These are phyloP conservation scores for Umbelopsis ramanniana DNA, from an alignment of 192 early-diverging fungal genomes.

Conservation along the genomic window DNA sequence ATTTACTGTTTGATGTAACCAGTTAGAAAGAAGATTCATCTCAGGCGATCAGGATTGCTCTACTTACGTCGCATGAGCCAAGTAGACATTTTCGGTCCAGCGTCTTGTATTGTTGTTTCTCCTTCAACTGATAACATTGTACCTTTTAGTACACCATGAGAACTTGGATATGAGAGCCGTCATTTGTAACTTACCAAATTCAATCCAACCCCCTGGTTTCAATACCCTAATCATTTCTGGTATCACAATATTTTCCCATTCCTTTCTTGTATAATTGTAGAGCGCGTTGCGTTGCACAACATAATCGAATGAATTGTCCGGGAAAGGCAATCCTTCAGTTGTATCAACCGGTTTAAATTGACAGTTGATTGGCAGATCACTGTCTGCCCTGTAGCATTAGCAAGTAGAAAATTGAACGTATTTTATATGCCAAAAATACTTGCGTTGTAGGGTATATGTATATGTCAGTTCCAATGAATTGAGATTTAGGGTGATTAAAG, in stretches of 20 bases:
- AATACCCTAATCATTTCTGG: conserved; percentile 37
- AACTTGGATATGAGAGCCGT: background rate
- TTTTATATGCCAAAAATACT: background rate
- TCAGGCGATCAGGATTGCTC: background rate
- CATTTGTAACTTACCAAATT: conserved; percentile 21
- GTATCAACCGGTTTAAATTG: conserved; percentile 49
- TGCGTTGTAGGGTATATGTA: conserved; percentile 40
- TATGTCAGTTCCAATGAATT: conserved; percentile 42
- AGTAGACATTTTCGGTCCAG: conserved; percentile 39
- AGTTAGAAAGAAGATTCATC: background rate
- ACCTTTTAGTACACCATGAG: background rate
- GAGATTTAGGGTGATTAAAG: conserved; percentile 32
- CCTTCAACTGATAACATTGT: conserved; percentile 23
- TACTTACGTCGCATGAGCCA: conserved; percentile 41
- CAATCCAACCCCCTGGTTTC: conserved; percentile 41
- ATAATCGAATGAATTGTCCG: conserved; percentile 41
- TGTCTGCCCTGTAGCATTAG: background rate
- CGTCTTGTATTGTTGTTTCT: conserved; percentile 22
- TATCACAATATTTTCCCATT: conserved; percentile 32
- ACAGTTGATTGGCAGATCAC: conserved; percentile 44
- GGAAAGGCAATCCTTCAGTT: conserved; percentile 36
- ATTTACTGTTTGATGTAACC: conserved; percentile 20
- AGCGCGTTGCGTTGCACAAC: conserved; percentile 33
- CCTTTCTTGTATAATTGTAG: conserved; percentile 25
- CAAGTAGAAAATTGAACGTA: too few relatives aligned